A percentile compares a stretch with the other conserved stretches of the same genome.
Evolutionary conservation across 1,284 basidiomycete species (phyloP).

Genomic region (Pseudozyma thailandica): DNA sequence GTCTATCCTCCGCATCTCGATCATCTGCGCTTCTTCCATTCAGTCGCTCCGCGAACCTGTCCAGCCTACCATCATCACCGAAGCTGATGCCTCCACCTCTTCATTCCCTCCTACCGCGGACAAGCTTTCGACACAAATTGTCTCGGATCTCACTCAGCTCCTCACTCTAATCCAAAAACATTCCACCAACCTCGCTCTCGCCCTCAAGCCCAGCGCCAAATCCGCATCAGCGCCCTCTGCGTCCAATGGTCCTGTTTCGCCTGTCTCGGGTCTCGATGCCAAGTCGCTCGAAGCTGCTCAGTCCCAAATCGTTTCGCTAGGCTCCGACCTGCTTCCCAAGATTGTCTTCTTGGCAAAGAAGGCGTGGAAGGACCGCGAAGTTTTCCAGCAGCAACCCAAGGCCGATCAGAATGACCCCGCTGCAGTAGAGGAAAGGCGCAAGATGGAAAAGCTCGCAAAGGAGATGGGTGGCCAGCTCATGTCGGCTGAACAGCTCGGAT

Average conservation of each 20-base stretch:
- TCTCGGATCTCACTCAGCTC: conserved; percentile 43
- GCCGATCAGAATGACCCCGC: conserved; percentile 17
- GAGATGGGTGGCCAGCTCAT: conserved; percentile 55
- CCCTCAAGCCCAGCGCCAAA: conserved; percentile 47
- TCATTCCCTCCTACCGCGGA: conserved; percentile 22
- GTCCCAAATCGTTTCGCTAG: conserved; percentile 48
- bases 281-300: conserved; percentile 53
- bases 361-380: conserved; percentile 52
- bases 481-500: conserved; percentile 43
- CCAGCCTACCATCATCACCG: conserved; percentile 34
- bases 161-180: conserved; percentile 52
- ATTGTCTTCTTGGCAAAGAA: conserved; percentile 59
- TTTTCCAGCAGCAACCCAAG: conserved; percentile 35
- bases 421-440: conserved; percentile 31
- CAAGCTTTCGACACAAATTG: conserved; percentile 48
- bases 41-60: conserved; percentile 51
- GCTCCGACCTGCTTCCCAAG: conserved; percentile 54
- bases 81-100: conserved; percentile 11
- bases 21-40: conserved; percentile 61
- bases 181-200: conserved; percentile 51
- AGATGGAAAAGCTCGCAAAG: conserved; percentile 44
- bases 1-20: conserved; percentile 56
- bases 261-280: conserved; percentile 50
- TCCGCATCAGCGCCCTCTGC: conserved; percentile 3
- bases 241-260: conserved; percentile 20